phyloP scores from a whole-genome alignment of 345 rosid genomes.

The Moringa oleifera region DNA sequence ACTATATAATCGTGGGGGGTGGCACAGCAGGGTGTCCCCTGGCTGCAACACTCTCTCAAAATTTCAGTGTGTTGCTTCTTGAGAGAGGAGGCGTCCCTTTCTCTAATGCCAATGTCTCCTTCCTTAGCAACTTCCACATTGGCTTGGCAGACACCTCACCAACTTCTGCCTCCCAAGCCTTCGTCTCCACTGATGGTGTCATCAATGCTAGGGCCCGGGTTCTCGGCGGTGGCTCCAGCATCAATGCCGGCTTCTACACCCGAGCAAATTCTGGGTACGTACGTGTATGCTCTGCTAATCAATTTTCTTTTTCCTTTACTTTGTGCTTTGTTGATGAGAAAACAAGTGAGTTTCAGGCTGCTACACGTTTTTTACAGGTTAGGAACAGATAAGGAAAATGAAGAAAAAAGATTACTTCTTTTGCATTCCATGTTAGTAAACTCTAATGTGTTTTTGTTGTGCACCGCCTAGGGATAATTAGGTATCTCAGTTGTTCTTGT shows the following conservation, averaged over 20 bases:
- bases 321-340: no score
- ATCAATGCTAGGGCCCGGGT: slow-evolving; percentile 84
- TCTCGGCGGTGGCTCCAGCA: slow-evolving; percentile 87
- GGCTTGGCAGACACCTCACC: slow-evolving; percentile 75
- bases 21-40: slow-evolving; percentile 98
- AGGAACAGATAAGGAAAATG: no score
- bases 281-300: background rate
- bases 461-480: no score
- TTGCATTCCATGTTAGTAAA: no score
- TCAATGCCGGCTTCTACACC: slow-evolving; percentile 94
- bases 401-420: no score
- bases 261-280: slow-evolving; percentile 67
- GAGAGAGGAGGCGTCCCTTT: slow-evolving; percentile 99
- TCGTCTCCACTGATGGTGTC: slow-evolving; percentile 89
- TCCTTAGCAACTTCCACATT: slow-evolving; percentile 72
- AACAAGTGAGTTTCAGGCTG: no score
- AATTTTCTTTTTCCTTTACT: background rate
- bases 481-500: no score
- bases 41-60: slow-evolving; percentile 80
- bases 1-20: slow-evolving; percentile 88
- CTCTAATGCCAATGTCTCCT: slow-evolving; percentile 78
- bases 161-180: slow-evolving; percentile 75
- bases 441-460: no score
- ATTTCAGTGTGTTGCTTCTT: slow-evolving; percentile 70
- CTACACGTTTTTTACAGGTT: no score